phyloP scores from a whole-genome alignment of 75 land plant genomes.

The Isoetes taiwanensis region DNA sequence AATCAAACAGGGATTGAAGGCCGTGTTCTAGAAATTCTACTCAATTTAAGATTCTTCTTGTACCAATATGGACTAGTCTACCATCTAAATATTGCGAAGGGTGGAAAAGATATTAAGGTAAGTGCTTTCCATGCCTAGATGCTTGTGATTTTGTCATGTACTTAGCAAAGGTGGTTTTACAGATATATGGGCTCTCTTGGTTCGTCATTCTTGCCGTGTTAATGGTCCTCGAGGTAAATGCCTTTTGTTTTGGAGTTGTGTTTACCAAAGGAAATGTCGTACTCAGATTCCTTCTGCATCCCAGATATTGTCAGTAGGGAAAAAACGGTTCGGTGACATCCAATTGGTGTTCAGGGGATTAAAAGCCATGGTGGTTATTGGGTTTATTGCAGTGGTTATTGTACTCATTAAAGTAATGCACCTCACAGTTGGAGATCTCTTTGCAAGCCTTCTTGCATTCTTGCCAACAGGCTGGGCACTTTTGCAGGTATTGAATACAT shows the following conservation, averaged over 20 bases:
- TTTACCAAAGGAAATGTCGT: no score
- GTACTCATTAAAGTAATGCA: slow-evolving; percentile 9
- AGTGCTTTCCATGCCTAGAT: background rate
- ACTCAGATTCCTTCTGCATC: no score
- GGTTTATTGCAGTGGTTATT: slow-evolving; percentile 3
- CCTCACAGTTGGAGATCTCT: slow-evolving; percentile 15
- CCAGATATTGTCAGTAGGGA: no score
- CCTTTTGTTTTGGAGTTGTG: no score
- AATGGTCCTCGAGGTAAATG: slow-evolving; percentile 58
- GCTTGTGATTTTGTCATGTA: background rate
- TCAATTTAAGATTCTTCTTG: slow-evolving; percentile 64
- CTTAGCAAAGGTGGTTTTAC: background rate
- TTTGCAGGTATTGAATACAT: no score
- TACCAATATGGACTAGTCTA: slow-evolving; percentile 96
- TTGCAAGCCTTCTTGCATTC: slow-evolving; percentile 19
- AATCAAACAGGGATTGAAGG: slow-evolving; percentile 51
- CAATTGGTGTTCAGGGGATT: no score
- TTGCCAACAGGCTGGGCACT: slow-evolving; percentile 33
- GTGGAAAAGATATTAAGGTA: slow-evolving; percentile 44
- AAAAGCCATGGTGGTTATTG: no score
- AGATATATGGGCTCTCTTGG: slow-evolving; percentile 89
- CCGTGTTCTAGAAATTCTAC: slow-evolving; percentile 43
- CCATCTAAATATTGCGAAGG: slow-evolving; percentile 62
- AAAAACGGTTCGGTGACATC: no score
- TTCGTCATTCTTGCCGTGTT: slow-evolving; percentile 59